These are phyloP conservation scores for Cyberlindnera xylosilytica DNA, from an alignment of 805 yeast species.

Conservation along the genomic window DNA sequence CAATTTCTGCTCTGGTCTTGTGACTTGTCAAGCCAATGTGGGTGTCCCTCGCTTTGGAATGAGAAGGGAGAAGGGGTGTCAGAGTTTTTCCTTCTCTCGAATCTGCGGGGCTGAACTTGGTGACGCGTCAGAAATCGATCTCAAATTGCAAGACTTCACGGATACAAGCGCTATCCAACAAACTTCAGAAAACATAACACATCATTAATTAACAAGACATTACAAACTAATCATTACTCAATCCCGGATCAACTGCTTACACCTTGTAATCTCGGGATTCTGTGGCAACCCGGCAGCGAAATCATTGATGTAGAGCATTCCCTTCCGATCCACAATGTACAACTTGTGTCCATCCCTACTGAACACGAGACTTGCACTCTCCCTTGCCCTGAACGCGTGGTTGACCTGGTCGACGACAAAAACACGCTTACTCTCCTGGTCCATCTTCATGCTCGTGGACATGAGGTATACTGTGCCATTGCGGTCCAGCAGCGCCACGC, in stretches of 20 bases:
- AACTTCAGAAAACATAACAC: no score
- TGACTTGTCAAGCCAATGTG: no score
- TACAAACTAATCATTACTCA: no score
- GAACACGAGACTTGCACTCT: constrained; percentile 76
- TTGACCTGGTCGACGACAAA: constrained; percentile 71
- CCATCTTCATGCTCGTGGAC: constrained; percentile 53
- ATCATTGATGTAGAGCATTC: constrained; percentile 74
- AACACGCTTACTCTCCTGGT: constrained; percentile 47
- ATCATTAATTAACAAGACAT: constrained; percentile 1
- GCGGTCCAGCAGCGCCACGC: constrained; percentile 75
- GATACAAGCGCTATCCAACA: no score
- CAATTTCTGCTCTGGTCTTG: no score
- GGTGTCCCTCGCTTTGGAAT: no score
- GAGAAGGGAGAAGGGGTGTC: no score
- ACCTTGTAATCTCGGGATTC: constrained; percentile 61
- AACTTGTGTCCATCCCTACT: constrained; percentile 80
- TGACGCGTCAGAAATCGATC: no score
- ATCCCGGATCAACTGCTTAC: constrained; percentile 37
- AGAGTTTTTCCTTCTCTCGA: no score
- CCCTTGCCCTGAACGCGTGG: constrained; percentile 65
- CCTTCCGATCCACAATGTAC: constrained; percentile 77
- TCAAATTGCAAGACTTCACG: no score
- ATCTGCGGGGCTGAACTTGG: no score
- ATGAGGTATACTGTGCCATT: constrained; percentile 73
- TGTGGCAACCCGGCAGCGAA: constrained; percentile 80